Conservation (phyloP, 1,284 basidiomycete genomes). For the Microbotryum violaceum region DNA sequence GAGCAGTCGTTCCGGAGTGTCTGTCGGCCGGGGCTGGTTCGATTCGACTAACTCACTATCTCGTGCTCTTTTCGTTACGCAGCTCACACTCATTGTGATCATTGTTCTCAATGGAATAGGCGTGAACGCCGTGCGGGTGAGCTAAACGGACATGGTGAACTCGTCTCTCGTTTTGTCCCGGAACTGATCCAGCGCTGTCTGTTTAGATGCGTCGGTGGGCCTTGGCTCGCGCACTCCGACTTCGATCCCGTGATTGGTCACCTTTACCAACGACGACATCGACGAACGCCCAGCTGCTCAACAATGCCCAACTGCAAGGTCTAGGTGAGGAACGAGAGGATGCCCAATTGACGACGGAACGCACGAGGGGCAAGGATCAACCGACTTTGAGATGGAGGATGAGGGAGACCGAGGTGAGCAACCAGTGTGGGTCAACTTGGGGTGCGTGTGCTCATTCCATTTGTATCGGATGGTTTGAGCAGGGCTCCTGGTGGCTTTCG, state of each 20-base stretch:
- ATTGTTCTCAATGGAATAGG: slow-evolving; percentile 23
- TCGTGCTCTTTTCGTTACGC: neutral
- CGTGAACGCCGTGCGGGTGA: slow-evolving; percentile 23
- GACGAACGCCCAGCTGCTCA: slow-evolving; percentile 22
- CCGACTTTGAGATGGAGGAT: slow-evolving; percentile 28
- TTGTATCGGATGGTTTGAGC: neutral
- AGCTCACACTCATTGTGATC: slow-evolving; percentile 21
- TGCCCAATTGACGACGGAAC: too few species aligned
- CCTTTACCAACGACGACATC: slow-evolving; percentile 25
- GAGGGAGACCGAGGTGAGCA: slow-evolving; percentile 21
- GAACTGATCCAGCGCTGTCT: neutral
- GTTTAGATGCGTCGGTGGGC: slow-evolving; percentile 24
- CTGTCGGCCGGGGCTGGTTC: neutral
- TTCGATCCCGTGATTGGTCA: slow-evolving; percentile 27
- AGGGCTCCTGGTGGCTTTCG: slow-evolving; percentile 29
- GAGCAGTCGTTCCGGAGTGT: neutral
- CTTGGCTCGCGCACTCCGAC: slow-evolving; percentile 14
- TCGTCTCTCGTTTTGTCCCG: neutral
- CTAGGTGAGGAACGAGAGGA: too few species aligned
- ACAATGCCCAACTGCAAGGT: slow-evolving; percentile 3
- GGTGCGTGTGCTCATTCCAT: neutral
- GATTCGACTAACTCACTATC: neutral
- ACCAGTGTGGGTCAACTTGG: too few species aligned
- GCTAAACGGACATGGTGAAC: neutral
- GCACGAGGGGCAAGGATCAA: slow-evolving; percentile 14